phyloP scores from a whole-genome alignment of 192 early-diverging fungal species.

The Rhizoclosmatium sp. region DNA sequence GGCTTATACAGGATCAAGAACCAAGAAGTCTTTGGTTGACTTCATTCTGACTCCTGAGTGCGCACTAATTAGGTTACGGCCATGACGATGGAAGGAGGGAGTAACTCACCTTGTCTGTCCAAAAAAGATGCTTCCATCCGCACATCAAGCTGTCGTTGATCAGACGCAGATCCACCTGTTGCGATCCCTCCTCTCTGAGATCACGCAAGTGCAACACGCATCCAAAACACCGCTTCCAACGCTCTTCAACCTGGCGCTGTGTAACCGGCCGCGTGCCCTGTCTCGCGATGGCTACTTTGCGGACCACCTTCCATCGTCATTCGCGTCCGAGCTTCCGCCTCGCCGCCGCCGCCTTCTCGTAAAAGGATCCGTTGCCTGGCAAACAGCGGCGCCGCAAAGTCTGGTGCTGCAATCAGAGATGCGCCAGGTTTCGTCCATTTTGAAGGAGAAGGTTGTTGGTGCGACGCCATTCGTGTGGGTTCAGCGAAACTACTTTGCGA shows the following conservation, averaged over 20 bases:
- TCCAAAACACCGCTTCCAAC: not conserved
- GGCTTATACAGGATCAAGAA: too few relatives aligned
- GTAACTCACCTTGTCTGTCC: too few relatives aligned
- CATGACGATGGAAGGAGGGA: too few relatives aligned
- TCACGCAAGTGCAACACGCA: not conserved
- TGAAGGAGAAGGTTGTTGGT: not conserved
- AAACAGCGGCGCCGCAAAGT: not conserved
- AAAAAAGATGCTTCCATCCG: not conserved
- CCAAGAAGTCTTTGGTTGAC: too few relatives aligned
- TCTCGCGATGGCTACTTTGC: constrained; percentile 12
- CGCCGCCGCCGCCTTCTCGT: constrained; percentile 2
- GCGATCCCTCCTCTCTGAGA: not conserved
- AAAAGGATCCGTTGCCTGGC: not conserved
- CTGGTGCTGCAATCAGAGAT: not conserved
- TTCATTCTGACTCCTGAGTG: too few relatives aligned
- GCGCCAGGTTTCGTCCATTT: not conserved
- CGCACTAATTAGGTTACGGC: too few relatives aligned
- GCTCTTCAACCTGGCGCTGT: not conserved
- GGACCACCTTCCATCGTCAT: constrained; percentile 1
- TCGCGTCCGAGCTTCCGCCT: not conserved
- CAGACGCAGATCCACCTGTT: not conserved
- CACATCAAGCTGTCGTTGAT: not conserved
- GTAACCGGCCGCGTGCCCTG: not conserved
- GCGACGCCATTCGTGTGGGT: constrained; percentile 17
- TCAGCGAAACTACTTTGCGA: not conserved